Percentiles rank a stretch among this genome's conserved stretches.
Evolutionary conservation across 1,139 yeast genomes (phyloP).

Genomic region (Protomyces inundatus): DNA sequence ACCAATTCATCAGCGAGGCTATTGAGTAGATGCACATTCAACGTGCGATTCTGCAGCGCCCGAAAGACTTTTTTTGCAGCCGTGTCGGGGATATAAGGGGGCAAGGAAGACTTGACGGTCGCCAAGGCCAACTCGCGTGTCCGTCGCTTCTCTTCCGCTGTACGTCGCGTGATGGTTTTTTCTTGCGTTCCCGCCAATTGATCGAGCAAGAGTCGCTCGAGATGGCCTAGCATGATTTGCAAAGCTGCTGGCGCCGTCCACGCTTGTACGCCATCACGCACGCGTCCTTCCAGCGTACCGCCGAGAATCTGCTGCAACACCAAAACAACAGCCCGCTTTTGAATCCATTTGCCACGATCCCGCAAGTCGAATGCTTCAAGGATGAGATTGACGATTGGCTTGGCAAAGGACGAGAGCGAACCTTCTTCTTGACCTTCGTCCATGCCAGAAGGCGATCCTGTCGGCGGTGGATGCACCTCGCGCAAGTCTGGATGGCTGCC

Average conservation of each 20-base stretch:
- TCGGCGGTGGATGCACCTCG: slow-evolving; percentile 3
- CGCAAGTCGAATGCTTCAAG: slow-evolving; percentile 65
- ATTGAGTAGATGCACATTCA: slow-evolving; percentile 12
- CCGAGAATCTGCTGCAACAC: slow-evolving; percentile 82
- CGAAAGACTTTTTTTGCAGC: slow-evolving; percentile 14
- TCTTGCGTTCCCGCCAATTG: neutral
- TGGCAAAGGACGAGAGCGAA: slow-evolving; percentile 52
- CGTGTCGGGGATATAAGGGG: slow-evolving; percentile 16
- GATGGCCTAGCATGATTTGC: neutral
- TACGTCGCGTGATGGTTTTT: neutral
- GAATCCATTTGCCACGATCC: slow-evolving; percentile 61
- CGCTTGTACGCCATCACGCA: slow-evolving; percentile 7
- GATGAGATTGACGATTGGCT: slow-evolving; percentile 75
- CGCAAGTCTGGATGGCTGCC: slow-evolving; percentile 41
- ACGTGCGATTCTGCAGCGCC: slow-evolving; percentile 12
- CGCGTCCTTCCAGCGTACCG: slow-evolving; percentile 61
- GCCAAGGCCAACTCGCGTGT: slow-evolving; percentile 10
- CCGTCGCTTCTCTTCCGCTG: slow-evolving; percentile 9
- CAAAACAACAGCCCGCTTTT: slow-evolving; percentile 78
- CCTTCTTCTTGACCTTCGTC: slow-evolving; percentile 28
- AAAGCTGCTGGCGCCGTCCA: neutral
- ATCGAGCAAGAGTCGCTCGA: neutral
- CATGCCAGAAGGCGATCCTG: neutral
- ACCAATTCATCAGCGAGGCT: slow-evolving; percentile 6
- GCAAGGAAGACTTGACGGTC: slow-evolving; percentile 14